Percentiles rank a stretch among this genome's conserved stretches.
Evolutionary conservation across 306 rosid species (phyloP).

Genomic region (Pterocarpus macrocarpus): DNA sequence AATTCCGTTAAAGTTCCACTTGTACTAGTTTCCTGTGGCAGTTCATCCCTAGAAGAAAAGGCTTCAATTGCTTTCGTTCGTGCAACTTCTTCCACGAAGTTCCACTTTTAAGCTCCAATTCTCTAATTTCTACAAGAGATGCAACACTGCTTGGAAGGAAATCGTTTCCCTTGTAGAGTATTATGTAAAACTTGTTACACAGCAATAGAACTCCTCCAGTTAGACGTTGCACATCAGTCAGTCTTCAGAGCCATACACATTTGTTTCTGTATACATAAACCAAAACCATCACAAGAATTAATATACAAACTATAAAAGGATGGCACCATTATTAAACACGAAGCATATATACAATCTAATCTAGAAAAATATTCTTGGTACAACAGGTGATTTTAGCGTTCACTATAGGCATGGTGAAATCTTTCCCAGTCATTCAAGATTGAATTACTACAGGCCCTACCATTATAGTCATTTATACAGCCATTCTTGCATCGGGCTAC

Average conservation of each 20-base stretch:
- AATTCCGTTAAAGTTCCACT: constrained; percentile 83
- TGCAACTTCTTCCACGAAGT: constrained; percentile 75
- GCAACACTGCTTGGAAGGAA: constrained; percentile 73
- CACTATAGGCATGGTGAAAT: no score
- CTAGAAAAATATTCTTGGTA: not conserved
- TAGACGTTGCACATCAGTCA: constrained; percentile 66
- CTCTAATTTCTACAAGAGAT: constrained; percentile 68
- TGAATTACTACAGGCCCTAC: no score
- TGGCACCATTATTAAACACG: not conserved
- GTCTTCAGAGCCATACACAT: constrained; percentile 41
- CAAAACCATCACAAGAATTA: constrained; percentile 19
- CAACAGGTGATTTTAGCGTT: no score
- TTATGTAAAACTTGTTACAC: constrained; percentile 74
- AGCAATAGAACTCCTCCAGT: constrained; percentile 85
- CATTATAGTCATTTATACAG: no score
- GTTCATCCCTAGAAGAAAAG: constrained; percentile 54
- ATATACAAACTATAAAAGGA: constrained; percentile 27
- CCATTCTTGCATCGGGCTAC: not conserved
- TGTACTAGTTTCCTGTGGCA: constrained; percentile 46
- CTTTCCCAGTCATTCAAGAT: no score
- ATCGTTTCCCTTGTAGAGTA: constrained; percentile 90
- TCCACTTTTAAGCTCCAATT: constrained; percentile 66
- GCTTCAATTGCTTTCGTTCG: constrained; percentile 64
- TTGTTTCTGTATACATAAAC: constrained; percentile 7
- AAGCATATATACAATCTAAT: not conserved